These are phyloP conservation scores for Puya raimondii DNA, from an alignment of 176 grass and related monocot genomes.

Conservation along the genomic window DNA sequence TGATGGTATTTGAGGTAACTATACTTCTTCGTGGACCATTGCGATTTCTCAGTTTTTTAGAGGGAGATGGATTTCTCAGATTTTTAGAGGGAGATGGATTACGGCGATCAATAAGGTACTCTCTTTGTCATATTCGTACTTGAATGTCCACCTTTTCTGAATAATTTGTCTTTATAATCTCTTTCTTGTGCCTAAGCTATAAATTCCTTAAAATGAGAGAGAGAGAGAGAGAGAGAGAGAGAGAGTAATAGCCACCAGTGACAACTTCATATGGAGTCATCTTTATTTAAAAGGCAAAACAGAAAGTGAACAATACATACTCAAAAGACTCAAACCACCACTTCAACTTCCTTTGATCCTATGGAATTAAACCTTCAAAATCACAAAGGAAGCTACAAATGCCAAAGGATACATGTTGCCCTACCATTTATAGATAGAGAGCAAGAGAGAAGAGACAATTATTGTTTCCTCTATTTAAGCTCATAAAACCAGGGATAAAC, in stretches of 20 bases:
- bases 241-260: background rate
- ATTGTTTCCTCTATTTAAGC: background rate
- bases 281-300: background rate
- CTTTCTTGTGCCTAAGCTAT: too few relatives aligned
- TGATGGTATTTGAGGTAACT: too few relatives aligned
- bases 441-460: background rate
- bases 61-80: too few relatives aligned
- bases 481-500: too few relatives aligned
- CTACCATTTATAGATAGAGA: background rate
- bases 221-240: background rate
- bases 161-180: too few relatives aligned
- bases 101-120: too few relatives aligned
- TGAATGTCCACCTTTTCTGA: too few relatives aligned
- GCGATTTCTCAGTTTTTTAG: too few relatives aligned
- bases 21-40: too few relatives aligned
- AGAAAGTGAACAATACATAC: background rate
- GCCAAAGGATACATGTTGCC: constrained; percentile 10
- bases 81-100: too few relatives aligned
- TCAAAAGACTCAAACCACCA: background rate
- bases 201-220: background rate
- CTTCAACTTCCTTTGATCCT: background rate
- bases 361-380: background rate
- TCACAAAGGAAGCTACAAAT: background rate
- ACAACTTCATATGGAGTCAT: background rate
- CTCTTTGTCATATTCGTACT: too few relatives aligned